Evolutionary conservation across 2,329 filamentous ascomycete species (phyloP), one percentile per base, ranked within the genome.

Genomic region (Pezicula carpinea): DNA sequence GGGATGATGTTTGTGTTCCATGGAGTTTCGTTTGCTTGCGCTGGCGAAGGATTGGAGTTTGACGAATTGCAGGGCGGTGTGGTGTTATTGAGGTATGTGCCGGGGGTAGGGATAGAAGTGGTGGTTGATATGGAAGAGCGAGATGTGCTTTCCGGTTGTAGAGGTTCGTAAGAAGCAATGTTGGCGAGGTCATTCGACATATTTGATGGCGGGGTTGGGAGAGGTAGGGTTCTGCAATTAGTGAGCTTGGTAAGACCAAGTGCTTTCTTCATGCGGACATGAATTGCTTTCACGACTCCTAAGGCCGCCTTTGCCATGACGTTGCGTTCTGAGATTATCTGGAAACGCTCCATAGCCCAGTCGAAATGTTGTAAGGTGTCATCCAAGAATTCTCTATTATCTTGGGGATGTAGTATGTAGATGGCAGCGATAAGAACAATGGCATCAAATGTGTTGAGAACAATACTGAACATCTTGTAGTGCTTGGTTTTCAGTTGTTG

Each of bases 361-460:
- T 74, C 71, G 53, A 80, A 81, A 54, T 82, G 77, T 55, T 78
- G 75, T 7, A 76, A 60, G 0, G 74, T 72, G 19, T 66, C 66
- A 4, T 69, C 64, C 0, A 76, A 62, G 22, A 75, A 62, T 21
- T 76, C 74, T 2, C 64, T 58, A 46, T 80, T 74, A 54, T 82
- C 78, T 18, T 66, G 68, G 1, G 80, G 79, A 51, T 81, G 81
- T 7, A 83, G 59, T 29, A 83, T 82, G 58, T 77, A 82, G 26
- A 83, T 75, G 15, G 77, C 75, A 0, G 80, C 75, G 44, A 82
- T 69, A 46, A 83, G 68, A 14, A 83, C 77, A 17, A 82, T 74
- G 13, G 80, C 80, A 55, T 84, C 80, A 49, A 84, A 83, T 6
- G 77, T 82, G 44, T 77, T 78, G 44, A 81, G 82, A 59, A 83